Evolutionary conservation across 1,284 basidiomycete species (phyloP), one percentile per base, ranked within the genome.

Genomic region (Rhodotorula sp.): DNA sequence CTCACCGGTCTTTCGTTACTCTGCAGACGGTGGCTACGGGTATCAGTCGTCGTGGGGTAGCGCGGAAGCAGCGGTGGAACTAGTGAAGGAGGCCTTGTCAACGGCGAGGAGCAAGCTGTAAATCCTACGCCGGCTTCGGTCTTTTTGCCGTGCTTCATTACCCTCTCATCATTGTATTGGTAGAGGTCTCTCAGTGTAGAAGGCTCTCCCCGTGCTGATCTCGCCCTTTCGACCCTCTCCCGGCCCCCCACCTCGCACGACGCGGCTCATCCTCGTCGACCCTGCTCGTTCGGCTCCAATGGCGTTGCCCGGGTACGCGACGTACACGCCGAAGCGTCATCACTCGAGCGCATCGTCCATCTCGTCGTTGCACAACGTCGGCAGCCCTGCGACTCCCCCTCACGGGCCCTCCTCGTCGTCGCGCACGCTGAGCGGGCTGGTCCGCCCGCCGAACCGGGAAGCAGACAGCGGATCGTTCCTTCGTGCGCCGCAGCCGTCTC

Each of bases 21-120:
- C 15, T 41, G 51, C 69, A 87, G 85, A 86, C 76, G 86, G 86
- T n/a, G 86, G 88, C 8, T 85, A 86, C 71, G 90, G 90, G 8
- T 91, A 87, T 78, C 88, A 90, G 75, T 84, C 86, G n/a, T 89
- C 88, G 0, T 91, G 89, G 88, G 90, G 88, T 2, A 88, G 87
- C 0, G 89, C 90, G 3, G 82, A 83, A 46, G 74, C 85, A 25
- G 88, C 86, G 0, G 77, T 87, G 5, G 81, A 83, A n/a, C 79
- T 91, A 25, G 80, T 91, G 5, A 27, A 67, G 37, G 34, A 34
- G 34, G 68, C 60, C 2, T 29, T 71, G 12, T 44, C 39, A 22
- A 48, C 41, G 19, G 54, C 32, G 12, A 29, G 8, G 36, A 32
- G 37, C 61, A 51, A 53, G 61, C 27, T 62, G 61, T 62, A 41